Evolutionary conservation across 441 rosid species (phyloP).

Genomic region (Syzygium syzygioides): DNA sequence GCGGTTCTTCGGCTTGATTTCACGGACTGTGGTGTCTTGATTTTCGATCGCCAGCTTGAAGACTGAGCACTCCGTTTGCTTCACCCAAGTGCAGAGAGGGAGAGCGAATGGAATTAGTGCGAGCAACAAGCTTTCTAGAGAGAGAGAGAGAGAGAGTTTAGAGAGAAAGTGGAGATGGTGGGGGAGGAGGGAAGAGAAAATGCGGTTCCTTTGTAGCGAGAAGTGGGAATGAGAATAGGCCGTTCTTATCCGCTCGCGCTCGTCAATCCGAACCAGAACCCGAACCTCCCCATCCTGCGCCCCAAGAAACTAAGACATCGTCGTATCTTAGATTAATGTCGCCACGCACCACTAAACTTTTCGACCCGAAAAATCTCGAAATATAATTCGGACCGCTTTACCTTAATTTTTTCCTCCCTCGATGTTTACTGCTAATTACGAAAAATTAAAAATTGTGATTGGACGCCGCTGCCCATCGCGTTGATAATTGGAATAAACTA

Average conservation of each 20-base stretch:
- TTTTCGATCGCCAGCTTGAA: slow-evolving; percentile 12
- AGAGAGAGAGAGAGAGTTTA: neutral
- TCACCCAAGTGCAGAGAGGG: neutral
- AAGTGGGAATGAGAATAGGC: neutral
- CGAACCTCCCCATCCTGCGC: neutral
- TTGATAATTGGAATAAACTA: neutral
- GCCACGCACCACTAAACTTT: neutral
- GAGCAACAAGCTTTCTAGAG: neutral
- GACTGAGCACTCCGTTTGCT: neutral
- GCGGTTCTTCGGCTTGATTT: slow-evolving; percentile 8
- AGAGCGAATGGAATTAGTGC: neutral
- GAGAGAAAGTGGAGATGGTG: neutral
- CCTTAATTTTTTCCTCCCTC: neutral
- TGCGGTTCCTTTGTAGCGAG: neutral
- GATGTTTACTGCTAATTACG: neutral
- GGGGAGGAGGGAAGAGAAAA: neutral
- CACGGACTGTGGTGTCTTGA: neutral
- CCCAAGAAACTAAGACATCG: neutral
- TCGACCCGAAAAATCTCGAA: neutral
- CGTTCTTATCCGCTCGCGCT: slow-evolving; percentile 69
- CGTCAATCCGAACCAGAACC: slow-evolving; percentile 28
- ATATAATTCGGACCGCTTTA: neutral
- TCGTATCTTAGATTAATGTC: neutral
- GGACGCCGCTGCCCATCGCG: neutral
- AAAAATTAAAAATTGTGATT: neutral